A percentile compares a stretch with the other conserved stretches of the same genome.
phyloP scores from a whole-genome alignment of 805 yeast genomes.

The Torulaspora franciscae region DNA sequence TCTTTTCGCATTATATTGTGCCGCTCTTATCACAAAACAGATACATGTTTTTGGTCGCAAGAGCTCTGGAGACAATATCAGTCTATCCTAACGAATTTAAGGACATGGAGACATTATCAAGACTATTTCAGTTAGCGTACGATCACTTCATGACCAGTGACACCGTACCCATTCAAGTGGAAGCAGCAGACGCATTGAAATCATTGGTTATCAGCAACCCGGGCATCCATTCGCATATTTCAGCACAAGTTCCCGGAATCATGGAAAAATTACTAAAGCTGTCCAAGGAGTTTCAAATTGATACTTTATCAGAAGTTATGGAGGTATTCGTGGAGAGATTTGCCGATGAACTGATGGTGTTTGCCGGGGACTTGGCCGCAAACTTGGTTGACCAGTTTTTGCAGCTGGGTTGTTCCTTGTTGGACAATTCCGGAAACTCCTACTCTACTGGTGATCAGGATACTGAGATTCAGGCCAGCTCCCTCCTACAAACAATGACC shows the following conservation, averaged over 20 bases:
- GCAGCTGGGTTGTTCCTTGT: constrained; percentile 49
- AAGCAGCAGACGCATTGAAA: constrained; percentile 84
- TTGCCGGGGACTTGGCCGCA: constrained; percentile 60
- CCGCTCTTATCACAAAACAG: constrained; percentile 56
- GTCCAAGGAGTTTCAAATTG: constrained; percentile 78
- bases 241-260: constrained; percentile 68
- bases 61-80: constrained; percentile 59
- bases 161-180: constrained; percentile 70
- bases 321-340: constrained; percentile 90
- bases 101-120: constrained; percentile 39
- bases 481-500: constrained; percentile 64
- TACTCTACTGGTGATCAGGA: constrained; percentile 45
- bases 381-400: constrained; percentile 61
- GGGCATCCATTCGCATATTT: constrained; percentile 60
- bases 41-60: constrained; percentile 62
- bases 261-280: constrained; percentile 74
- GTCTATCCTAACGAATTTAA: constrained; percentile 34
- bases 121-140: constrained; percentile 40
- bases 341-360: constrained; percentile 83
- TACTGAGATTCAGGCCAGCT: constrained; percentile 64
- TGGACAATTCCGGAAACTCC: constrained; percentile 41
- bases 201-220: constrained; percentile 64
- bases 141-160: constrained; percentile 41
- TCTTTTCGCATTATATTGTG: constrained; percentile 54
- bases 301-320: constrained; percentile 83